Base-by-base conservation (phyloP, 352 stramenopile genomes). In the Phytophthora idaei region DNA sequence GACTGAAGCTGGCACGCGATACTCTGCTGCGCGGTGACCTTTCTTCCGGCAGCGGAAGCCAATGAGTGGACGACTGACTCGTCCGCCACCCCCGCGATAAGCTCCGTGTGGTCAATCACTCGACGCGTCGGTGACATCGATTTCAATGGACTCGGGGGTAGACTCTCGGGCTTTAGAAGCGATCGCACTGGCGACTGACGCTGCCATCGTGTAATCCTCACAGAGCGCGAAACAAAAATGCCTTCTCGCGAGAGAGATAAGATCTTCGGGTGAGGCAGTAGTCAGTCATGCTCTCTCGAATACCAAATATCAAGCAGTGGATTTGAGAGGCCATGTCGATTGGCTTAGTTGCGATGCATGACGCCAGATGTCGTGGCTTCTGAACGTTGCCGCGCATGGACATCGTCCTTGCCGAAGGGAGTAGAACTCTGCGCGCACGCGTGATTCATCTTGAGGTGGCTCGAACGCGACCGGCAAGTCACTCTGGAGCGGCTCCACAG, bases 291-390 rank as follows among this genome's bases (percentile, higher is more conserved):
- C 51, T 25, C 12, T 73, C 58, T 7, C 44, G 53, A 28, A 73
- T 51, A 28, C 65, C 46, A 7, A 63, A 55, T 3, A 68, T 10
- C 10, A 73, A 69, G 47, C 56, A 48, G 17, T 53, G 50, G 15
- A 64, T 51, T 44, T 69, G 37, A 2, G 39, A 61, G 1, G 64
- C 58, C 21, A 60, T 49, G 44, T 68, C 57, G 31, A 63, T 61
- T 4, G 52, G 42, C 4, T 28, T 49, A 10, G 57, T 60, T 14
- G 21, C 28, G 15, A 68, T 50, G n/a, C 57, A 53, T 25, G 25
- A 37, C 1, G 21, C 47, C 1, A 53, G 10, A 5, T 53, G 47
- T n/a, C 28, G 27, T 6, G 47, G 21, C 47, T 53, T 53, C 29
- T 39, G 28, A 2, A 53, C 47, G 11, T 53, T 39, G 12, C 41